Evolutionary conservation across 2,329 filamentous ascomycete species (phyloP), one percentile per base, ranked within the genome.

Genomic region (Teratosphaeria nubilosa): DNA sequence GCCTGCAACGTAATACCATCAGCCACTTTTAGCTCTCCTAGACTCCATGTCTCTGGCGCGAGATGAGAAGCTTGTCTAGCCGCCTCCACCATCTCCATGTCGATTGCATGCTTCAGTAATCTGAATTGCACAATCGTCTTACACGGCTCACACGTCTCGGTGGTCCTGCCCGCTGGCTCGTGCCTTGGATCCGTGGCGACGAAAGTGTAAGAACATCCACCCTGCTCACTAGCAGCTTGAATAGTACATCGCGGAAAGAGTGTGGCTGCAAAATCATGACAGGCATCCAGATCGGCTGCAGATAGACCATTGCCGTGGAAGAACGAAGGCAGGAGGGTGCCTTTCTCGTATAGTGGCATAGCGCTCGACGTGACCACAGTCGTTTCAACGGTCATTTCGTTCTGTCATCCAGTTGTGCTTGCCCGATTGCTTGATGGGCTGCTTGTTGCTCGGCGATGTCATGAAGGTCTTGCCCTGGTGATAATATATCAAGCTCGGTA

Each of bases 91-190:
- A 53, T 55, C 22, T 10, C 22, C n/a, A 60, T 22, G 7, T 41
- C 27, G 10, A 60, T 14, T 9, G 58, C 56, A 32, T 60, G 51
- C 30, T 51, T 45, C 31, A n/a, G 34, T 5, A 58, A 52, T 5
- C 58, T 52, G 53, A 58, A 58, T 31, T 60, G 58, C 11, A 60
- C n/a, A n/a, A 59, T 56, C 7, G 27, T 58, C 37, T 13, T 45
- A 2, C 2, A 30, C 11, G 2, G 16, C 41, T 3, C 16, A 22
- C 22, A 6, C 9, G n/a, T 20, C 3, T 20, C 41, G 20, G 20
- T 16, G n/a, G 22, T 16, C 9, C 25, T n/a, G 10, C 2, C 10
- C 7, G 20, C 25, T 2, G 3, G 25, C 16, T 27, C 20, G n/a
- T 20, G 11, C 25, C 9, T 30, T 6, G 22, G 20, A 20, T 5